phyloP scores from a whole-genome alignment of 495 filamentous ascomycete species.

The Neurospora pannonica region DNA sequence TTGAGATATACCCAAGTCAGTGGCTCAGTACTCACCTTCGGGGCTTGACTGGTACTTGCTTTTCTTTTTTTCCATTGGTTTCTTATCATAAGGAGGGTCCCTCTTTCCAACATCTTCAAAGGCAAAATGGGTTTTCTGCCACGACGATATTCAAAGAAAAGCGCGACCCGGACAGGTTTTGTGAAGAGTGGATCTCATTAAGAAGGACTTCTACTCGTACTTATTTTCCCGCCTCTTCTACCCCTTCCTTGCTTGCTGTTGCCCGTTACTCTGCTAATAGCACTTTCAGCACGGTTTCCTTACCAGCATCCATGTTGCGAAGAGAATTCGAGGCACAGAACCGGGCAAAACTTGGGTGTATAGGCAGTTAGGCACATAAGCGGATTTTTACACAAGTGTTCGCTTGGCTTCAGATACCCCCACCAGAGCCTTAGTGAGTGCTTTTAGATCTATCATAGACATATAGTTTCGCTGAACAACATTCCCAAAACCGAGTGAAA shows the following conservation, averaged over 20 bases:
- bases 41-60: too few relatives aligned
- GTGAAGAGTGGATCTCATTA: background rate
- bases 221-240: background rate
- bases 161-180: background rate
- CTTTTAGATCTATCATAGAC: background rate
- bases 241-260: background rate
- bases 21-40: too few relatives aligned
- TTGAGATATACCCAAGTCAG: too few relatives aligned
- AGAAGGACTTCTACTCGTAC: background rate
- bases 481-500: background rate
- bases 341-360: background rate
- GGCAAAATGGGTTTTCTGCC: background rate
- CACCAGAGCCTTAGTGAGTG: too few relatives aligned
- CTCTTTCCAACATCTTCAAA: background rate
- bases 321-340: background rate
- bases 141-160: background rate
- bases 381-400: background rate
- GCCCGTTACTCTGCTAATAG: background rate
- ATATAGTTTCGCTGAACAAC: background rate
- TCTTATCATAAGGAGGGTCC: too few relatives aligned
- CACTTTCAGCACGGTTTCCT: background rate
- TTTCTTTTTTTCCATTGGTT: too few relatives aligned
- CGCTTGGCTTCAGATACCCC: background rate
- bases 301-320: background rate
- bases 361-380: background rate